Evolutionary conservation across 1,284 basidiomycete species (phyloP), one percentile per base, ranked within the genome.

Genomic region (Ustilago cynodontis): DNA sequence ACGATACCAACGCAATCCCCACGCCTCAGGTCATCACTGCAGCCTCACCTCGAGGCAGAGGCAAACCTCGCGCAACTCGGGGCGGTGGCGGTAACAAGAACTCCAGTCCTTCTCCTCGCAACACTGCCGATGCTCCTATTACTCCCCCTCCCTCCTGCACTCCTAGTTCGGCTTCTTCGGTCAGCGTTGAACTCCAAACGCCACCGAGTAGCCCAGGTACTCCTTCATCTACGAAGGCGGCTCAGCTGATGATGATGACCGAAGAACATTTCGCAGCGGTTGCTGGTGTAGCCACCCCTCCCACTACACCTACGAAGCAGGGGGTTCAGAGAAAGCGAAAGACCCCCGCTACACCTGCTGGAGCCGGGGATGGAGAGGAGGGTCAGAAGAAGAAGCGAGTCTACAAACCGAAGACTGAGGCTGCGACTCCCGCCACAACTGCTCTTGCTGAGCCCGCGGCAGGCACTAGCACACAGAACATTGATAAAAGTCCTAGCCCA

Each of bases 371-470:
- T 5, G 28, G 9, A 3, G 35, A 28, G 14, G 28, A 26, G 5
- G 24, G 35, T n/a, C 45, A 35, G 11, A 60, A 67, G 28, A 67
- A 67, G 65, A 67, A 67, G 31, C 58, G 65, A 1, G n/a, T 37
- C 28, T 47, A 57, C 54, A 49, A 49, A n/a, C 22, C 47, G 3
- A 67, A 52, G 22, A 1, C 41, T 20, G n/a, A 33, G 14, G 22
- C 50, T 24, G 31, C 31, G 5, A 20, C 16, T 7, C 39, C 49
- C 33, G 22, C 47, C 18, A 7, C 13, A 14, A 24, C 50, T 18
- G 11, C 7, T 7, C 3, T 5, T 14, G 41, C n/a, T 37, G 22
- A 39, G 18, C 29, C 33, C 16, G 22, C 20, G 24, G 13, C 28
- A 6, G 50, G 50, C 20, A 16, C n/a, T n/a, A n/a, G n/a, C n/a